These are phyloP conservation scores for Dendrobium nobile DNA, from an alignment of 106 monocot genomes.

Conservation along the genomic window DNA sequence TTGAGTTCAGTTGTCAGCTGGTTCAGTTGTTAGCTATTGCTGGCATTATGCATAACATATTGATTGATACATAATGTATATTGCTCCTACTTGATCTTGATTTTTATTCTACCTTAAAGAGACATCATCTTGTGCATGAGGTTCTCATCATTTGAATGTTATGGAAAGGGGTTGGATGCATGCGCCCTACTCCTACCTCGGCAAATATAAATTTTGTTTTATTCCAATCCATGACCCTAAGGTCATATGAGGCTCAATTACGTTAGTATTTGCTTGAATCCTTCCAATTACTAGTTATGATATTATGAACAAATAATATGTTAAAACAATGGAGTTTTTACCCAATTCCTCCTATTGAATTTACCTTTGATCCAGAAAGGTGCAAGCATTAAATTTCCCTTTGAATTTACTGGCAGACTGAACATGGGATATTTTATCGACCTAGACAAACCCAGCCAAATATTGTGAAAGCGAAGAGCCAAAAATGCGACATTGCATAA, in stretches of 20 bases:
- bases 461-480: no score
- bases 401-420: no score
- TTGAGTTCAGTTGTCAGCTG: no score
- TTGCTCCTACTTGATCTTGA: neutral
- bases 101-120: neutral
- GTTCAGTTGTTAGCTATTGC: no score
- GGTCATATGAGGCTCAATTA: neutral
- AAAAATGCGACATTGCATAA: no score
- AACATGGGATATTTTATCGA: no score
- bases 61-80: neutral
- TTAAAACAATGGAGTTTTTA: neutral
- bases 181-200: neutral
- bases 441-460: no score
- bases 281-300: neutral
- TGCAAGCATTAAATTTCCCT: no score
- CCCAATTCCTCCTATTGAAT: no score
- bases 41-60: neutral
- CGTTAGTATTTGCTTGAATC: neutral
- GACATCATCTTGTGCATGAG: neutral
- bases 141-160: neutral
- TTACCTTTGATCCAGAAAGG: no score
- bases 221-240: neutral
- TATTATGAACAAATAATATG: neutral
- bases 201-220: neutral
- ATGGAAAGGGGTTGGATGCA: neutral